phyloP scores from a whole-genome alignment of 2,329 filamentous ascomycete species.

The Epichloe amarillans region DNA sequence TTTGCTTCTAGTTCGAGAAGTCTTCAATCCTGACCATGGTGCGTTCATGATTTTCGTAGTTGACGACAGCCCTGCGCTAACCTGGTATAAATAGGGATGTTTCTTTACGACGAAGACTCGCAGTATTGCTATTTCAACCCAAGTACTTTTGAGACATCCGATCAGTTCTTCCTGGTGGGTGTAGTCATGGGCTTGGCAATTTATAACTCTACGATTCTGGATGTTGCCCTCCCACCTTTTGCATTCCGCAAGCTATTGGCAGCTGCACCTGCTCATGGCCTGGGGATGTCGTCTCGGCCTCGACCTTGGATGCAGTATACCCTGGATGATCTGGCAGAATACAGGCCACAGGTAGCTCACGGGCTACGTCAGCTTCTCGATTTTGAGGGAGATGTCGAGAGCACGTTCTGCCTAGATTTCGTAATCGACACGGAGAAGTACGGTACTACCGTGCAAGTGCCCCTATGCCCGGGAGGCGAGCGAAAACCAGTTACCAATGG shows the following conservation, averaged over 20 bases:
- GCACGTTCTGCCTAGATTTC: constrained; percentile 72
- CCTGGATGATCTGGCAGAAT: constrained; percentile 72
- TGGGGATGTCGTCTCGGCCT: constrained; percentile 41
- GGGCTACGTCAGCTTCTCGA: constrained; percentile 67
- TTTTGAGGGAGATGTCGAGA: constrained; percentile 71
- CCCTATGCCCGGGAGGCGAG: constrained; percentile 63
- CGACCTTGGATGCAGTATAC: constrained; percentile 56
- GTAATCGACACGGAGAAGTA: constrained; percentile 66
- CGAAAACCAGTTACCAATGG: constrained; percentile 65
- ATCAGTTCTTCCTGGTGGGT: constrained; percentile 84
- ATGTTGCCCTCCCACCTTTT: constrained; percentile 77
- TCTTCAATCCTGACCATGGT: constrained; percentile 87
- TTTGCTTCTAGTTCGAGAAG: constrained; percentile 69
- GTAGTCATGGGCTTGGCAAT: constrained; percentile 81
- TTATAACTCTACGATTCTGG: constrained; percentile 88
- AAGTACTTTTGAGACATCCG: constrained; percentile 75
- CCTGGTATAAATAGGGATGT: constrained; percentile 53
- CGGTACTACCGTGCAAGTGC: constrained; percentile 50
- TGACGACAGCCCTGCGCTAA: neutral
- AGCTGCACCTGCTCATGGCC: constrained; percentile 51
- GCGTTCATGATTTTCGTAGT: constrained; percentile 19
- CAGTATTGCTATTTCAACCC: constrained; percentile 90
- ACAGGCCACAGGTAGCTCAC: constrained; percentile 59
- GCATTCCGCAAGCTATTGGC: constrained; percentile 78
- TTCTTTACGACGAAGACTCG: constrained; percentile 83